phyloP scores from a whole-genome alignment of 148 eudicot species.

The Heliamphora exappendiculata region DNA sequence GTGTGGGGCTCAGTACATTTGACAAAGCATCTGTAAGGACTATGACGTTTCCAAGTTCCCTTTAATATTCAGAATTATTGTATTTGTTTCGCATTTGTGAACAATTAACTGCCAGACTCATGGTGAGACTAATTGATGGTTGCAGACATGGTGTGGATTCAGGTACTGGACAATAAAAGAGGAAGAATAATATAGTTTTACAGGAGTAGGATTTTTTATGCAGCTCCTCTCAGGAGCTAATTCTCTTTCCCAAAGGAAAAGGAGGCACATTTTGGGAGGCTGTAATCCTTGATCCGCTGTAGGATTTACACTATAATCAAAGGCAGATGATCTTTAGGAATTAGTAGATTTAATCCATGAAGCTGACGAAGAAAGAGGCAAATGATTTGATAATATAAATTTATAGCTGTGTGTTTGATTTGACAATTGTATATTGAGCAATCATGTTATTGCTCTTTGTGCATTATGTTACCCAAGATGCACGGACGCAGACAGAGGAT shows the following conservation, averaged over 20 bases:
- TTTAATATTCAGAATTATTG: not conserved
- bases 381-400: not conserved
- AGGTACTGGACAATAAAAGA: not conserved
- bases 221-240: not conserved
- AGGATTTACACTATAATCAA: not conserved
- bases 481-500: too few species aligned
- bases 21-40: constrained; percentile 87
- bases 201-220: not conserved
- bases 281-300: not conserved
- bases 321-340: not conserved
- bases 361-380: not conserved
- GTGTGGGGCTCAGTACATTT: constrained; percentile 73
- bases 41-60: not conserved
- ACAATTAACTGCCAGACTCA: not conserved
- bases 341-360: not conserved
- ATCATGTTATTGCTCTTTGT: not conserved
- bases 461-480: not conserved
- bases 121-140: not conserved
- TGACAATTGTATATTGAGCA: not conserved
- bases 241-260: not conserved
- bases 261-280: not conserved
- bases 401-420: not conserved
- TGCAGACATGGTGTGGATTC: not conserved
- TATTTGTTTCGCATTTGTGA: not conserved
- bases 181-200: not conserved